Conservation (phyloP, 139 green algal genomes). For the Haematococcus sp. region DNA sequence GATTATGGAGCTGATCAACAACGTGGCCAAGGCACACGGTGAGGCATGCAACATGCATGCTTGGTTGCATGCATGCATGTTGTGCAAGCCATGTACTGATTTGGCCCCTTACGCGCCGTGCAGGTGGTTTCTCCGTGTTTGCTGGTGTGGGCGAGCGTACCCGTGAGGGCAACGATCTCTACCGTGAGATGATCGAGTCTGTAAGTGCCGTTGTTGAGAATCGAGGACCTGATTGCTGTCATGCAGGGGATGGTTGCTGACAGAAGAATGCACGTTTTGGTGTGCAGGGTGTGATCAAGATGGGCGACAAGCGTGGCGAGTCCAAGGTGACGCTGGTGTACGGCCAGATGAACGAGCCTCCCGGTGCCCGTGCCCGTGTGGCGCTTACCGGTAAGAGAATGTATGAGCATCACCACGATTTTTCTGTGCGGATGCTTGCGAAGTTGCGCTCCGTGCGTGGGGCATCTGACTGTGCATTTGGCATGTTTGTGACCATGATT, state of each 20-base stretch:
- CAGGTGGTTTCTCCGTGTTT: constrained; percentile 99
- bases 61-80: neutral
- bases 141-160: constrained; percentile 98
- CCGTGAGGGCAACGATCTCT: constrained; percentile 98
- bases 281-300: constrained; percentile 94
- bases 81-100: neutral
- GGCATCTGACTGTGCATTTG: neutral
- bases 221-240: neutral
- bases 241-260: too few species aligned
- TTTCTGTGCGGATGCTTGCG: too few species aligned
- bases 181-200: constrained; percentile 99
- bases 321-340: constrained; percentile 99
- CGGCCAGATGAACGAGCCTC: constrained; percentile 99
- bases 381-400: constrained; percentile 79
- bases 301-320: constrained; percentile 82
- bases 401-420: too few species aligned
- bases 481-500: neutral
- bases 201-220: constrained; percentile 9
- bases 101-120: neutral
- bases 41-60: constrained; percentile 11
- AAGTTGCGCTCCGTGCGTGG: neutral
- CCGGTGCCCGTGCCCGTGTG: constrained; percentile 95
- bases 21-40: constrained; percentile 99
- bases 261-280: too few species aligned
- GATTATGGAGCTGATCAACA: constrained; percentile 99